Percentiles rank a stretch among this genome's conserved stretches.
Evolutionary conservation across 768 basidiomycete species (phyloP).

Genomic region (Mycena capillaripes): DNA sequence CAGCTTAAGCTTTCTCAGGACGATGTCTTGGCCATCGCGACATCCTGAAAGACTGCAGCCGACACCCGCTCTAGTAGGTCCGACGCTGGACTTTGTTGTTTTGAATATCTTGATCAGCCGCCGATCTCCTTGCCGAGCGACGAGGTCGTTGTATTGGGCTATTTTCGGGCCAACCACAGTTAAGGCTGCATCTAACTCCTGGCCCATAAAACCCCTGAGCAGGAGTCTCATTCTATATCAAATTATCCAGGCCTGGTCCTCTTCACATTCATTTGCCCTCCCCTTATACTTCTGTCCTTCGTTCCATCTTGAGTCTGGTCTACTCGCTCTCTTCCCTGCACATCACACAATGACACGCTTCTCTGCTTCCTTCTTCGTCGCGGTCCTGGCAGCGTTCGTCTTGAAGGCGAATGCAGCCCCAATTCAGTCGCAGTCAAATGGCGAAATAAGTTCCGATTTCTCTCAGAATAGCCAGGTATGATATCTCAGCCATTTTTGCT

Average conservation of each 20-base stretch:
- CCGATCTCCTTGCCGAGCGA: background rate
- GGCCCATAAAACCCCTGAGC: background rate
- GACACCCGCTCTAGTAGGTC: background rate
- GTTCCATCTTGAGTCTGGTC: background rate
- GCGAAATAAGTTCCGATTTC: constrained; percentile 1
- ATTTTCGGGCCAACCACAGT: background rate
- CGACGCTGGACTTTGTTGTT: background rate
- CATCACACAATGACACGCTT: background rate
- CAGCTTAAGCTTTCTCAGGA: background rate
- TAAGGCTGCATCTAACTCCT: background rate
- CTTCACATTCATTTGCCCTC: background rate
- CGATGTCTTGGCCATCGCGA: background rate
- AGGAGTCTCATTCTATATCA: background rate
- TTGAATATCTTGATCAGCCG: background rate
- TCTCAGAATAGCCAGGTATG: background rate
- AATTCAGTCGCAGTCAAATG: background rate
- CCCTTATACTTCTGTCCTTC: background rate
- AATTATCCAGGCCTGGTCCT: background rate
- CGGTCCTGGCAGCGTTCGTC: background rate
- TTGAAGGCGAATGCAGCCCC: background rate
- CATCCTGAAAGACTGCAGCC: background rate
- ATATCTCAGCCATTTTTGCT: background rate
- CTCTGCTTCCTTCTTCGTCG: background rate
- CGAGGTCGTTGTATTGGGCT: background rate
- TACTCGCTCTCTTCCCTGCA: background rate